Conservation (phyloP, 768 basidiomycete genomes). For the Hemileccinum rubropunctum region DNA sequence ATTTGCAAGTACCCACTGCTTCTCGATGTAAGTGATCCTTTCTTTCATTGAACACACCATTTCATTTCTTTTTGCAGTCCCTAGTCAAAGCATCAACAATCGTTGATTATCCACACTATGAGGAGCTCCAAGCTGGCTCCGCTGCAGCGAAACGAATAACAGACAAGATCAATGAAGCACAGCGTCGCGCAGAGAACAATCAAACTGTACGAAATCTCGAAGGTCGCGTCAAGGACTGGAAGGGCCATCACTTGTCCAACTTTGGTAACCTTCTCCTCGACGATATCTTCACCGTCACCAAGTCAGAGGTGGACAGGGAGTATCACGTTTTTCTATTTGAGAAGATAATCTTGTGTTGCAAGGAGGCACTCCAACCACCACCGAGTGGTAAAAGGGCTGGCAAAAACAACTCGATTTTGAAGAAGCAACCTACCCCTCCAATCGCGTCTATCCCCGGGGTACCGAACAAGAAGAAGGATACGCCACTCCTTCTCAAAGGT, state of each 20-base stretch:
- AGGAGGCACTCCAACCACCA: conserved; percentile 69
- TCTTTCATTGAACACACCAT: conserved; percentile 10
- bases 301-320: conserved; percentile 94
- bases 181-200: conserved; percentile 87
- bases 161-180: conserved; percentile 93
- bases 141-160: conserved; percentile 90
- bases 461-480: conserved; percentile 69
- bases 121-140: conserved; percentile 81
- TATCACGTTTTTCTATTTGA: conserved; percentile 99
- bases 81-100: conserved; percentile 69
- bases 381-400: conserved; percentile 63
- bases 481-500: conserved; percentile 87
- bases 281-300: conserved; percentile 94
- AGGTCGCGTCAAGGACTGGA: conserved; percentile 95
- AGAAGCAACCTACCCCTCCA: conserved; percentile 65
- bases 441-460: conserved; percentile 47
- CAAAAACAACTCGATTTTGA: conserved; percentile 87
- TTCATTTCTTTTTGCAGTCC: conserved; percentile 42
- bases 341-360: conserved; percentile 98
- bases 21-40: conserved; percentile 64
- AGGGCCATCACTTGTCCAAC: conserved; percentile 92
- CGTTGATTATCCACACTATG: conserved; percentile 63
- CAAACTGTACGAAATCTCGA: conserved; percentile 86
- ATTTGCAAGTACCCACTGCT: conserved; percentile 98
- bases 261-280: conserved; percentile 94